Base-by-base conservation (phyloP, 2,329 filamentous ascomycete genomes). In the Rhinocladiella mackenziei region DNA sequence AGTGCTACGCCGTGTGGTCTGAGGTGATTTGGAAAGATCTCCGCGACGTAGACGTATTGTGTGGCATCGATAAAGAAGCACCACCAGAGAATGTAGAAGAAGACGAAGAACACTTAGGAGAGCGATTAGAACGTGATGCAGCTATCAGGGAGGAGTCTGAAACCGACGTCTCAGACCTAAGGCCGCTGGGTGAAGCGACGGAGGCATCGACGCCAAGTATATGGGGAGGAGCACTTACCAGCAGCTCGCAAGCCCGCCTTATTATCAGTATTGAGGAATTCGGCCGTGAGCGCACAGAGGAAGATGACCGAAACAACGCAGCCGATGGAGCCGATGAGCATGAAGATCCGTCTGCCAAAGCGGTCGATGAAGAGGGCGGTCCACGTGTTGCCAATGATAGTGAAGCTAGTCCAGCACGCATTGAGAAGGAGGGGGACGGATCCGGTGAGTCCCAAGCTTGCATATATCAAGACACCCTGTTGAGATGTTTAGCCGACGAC, bases 391-490 rank as follows among this genome's bases (percentile, higher is more conserved):
- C 63, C 65, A 14, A 62, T 54, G 29, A 69, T 56, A 2, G 65
- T 63, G 25, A 65, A 64, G 4, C 67, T 71, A 10, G 68, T 59
- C 67, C 68, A 73, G 25, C 69, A 52, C n/a, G 68, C 69, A 46
- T 63, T 66, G 20, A 73, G 56, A 2, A 73, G 62, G 20, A 73
- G 57, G 2, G 70, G 69, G 57, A 66, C 62, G 39, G 61, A 64
- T 17, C 59, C 61, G 25, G 44, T 54, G 37, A 65, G 55, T 18
- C 62, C 70, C 5, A 73, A 60, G 18, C 49, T 51, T 22, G 59
- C 52, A 55, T 64, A 66, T 38, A 68, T 60, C 35, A 68, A 54
- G 34, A 66, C 67, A 3, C 65, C 66, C 48, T 72, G 71, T 67
- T 31, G 67, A 34, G 35, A 53, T 53, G 43, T 53, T 53, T 30